Evolutionary conservation across 805 yeast genomes (phyloP), one percentile per base, ranked within the genome.

Genomic region (Barnettozyma salicaria): DNA sequence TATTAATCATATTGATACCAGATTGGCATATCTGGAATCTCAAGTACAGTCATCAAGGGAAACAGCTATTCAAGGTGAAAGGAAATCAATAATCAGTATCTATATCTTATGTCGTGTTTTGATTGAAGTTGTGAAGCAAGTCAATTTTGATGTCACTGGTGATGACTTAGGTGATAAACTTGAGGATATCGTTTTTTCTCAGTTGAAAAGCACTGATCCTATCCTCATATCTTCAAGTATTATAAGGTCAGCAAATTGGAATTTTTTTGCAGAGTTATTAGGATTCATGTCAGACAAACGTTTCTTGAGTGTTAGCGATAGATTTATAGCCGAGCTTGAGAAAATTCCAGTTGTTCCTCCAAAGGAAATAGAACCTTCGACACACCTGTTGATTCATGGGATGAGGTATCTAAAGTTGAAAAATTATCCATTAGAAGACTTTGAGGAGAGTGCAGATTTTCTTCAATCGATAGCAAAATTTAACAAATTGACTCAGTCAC

Each of bases 381-480:
- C 83, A 6, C 84, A 80, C 52, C 61, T 89, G 30, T 63, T 92
- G 32, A 83, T 94, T 22, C 81, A 85, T 50, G 97, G 97, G 4
- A 92, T 94, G 97, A 68, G 92, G 48, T 83, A 85, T 51, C 60
- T 92, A 36, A 76, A 76, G 43, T 64, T 92, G 33, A 78, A 79
- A 34, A 81, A 88, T 46, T 84, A 84, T 46, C 97, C 98, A 0
- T 67, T 90, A 46, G 97, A 92, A 42, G 73, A 69, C 26, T 81
- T 94, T 51, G 99, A 92, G 59, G 97, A 92, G 48, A 76, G 89
- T 46, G 96, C 97, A 0, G 96, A 87, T 43, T 92, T 90, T 52
- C 62, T 90, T 43, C 81, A 78, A 43, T 84, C 96, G 12, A 60
- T 92, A 27, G 85, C 90, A 2, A 89, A 90, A 53, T 92, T 92